Base-by-base conservation (phyloP, 495 filamentous ascomycete genomes). In the Trichoderma reesei region DNA sequence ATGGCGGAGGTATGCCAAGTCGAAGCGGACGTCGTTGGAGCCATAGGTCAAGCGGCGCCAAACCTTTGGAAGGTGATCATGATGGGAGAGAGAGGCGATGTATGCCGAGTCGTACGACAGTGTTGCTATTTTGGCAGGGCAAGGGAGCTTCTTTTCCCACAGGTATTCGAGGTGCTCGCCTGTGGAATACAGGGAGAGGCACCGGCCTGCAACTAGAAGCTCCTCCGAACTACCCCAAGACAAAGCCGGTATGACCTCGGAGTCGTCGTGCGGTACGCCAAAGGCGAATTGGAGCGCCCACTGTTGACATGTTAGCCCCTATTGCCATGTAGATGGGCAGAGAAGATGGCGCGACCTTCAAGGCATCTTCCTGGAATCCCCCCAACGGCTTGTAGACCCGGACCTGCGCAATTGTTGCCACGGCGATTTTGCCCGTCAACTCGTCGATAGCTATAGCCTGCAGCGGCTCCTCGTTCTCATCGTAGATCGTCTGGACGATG, bases 31-130 rank as follows among this genome's bases (percentile, higher is more conserved):
- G 68, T 93, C 89, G 65, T 89, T 86, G 11, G 85, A 82, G 18
- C 90, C 90, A 73, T 90, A 96, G n/a, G 88, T 89, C 20, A 95
- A 76, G 66, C 93, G 81, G 66, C 91, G 84, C 94, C 94, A 99
- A 70, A 98, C 82, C 75, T 98, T 99, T 60, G 93, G 85, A 26
- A 98, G 78, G 46, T 88, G 82, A 71, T 98, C 94, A 71, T 90
- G 85, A 59, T 77, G 76, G 39, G 91, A 91, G 9, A 90, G 85
- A 4, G 90, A 91, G 11, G 92, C 92, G 41, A 96, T 88, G 38
- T 96, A 82, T 8, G 85, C 84, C 20, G 88, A 91, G 72, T 96
- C 91, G 61, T 90, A 88, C 3, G 92, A 96, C 71, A 98, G 88
- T 20, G 81, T 80, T 6, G 91, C 94, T 56, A 89, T 84, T 68